A percentile compares a stretch with the other conserved stretches of the same genome.
These are phyloP conservation scores for Auriscalpium vulgare DNA, from an alignment of 768 basidiomycete species.

Conservation along the genomic window DNA sequence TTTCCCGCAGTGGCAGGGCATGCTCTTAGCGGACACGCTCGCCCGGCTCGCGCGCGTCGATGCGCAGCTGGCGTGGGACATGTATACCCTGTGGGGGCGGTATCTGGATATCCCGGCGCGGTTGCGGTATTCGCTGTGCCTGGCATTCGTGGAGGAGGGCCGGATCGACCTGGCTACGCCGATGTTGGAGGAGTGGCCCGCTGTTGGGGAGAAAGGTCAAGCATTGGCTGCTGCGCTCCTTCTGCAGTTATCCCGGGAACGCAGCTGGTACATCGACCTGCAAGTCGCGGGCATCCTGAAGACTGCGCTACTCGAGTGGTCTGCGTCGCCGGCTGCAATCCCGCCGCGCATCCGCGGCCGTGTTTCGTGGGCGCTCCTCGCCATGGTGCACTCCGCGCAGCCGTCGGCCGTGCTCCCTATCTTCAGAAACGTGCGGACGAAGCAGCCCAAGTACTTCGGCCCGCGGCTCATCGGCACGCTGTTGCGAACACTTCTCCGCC, in stretches of 20 bases:
- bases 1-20: conserved; percentile 12
- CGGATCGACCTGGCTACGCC: conserved; percentile 10
- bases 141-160: conserved; percentile 9
- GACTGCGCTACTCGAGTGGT: conserved; percentile 27
- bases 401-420: conserved; percentile 30
- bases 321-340: conserved; percentile 23
- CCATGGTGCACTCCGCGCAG: conserved; percentile 31
- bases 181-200: conserved; percentile 1
- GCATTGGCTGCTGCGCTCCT: conserved; percentile 25
- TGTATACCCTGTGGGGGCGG: conserved; percentile 7
- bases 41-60: conserved; percentile 7
- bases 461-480: conserved; percentile 27
- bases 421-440: conserved; percentile 30
- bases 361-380: conserved; percentile 31
- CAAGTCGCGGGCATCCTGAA: conserved; percentile 8
- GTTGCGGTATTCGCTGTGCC: conserved; percentile 2
- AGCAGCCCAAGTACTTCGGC: conserved; percentile 33
- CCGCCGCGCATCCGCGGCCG: conserved; percentile 32
- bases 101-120: conserved; percentile 7
- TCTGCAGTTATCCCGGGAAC: conserved; percentile 13
- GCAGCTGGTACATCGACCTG: conserved; percentile 6
- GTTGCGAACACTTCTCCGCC: conserved; percentile 31
- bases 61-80: conserved; percentile 5
- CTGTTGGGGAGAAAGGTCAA: not conserved
- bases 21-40: conserved; percentile 8